Conservation (phyloP, 805 yeast genomes). For the Ogataea salicorniae region DNA sequence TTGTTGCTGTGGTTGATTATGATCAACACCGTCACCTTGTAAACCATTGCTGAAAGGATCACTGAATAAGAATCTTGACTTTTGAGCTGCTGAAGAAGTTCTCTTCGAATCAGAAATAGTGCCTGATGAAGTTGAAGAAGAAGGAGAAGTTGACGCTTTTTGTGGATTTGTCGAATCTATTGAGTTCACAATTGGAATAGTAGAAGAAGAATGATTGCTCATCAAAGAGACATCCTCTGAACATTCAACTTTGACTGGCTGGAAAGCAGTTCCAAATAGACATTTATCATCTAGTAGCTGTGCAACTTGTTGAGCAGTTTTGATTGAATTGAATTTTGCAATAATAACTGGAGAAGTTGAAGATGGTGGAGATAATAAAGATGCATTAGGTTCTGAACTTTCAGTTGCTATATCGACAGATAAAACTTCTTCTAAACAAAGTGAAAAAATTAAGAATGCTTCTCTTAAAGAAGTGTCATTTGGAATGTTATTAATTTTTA, state of each 20-base stretch:
- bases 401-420: conserved; percentile 34
- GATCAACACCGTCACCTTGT: background rate
- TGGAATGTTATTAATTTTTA: conserved; percentile 56
- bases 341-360: conserved; percentile 35
- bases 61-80: conserved; percentile 66
- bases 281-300: conserved; percentile 37
- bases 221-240: conserved; percentile 17
- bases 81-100: conserved; percentile 50
- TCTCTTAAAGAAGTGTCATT: conserved; percentile 60
- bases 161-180: conserved; percentile 8
- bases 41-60: conserved; percentile 43
- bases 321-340: conserved; percentile 42
- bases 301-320: conserved; percentile 38
- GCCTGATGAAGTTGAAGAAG: conserved; percentile 1
- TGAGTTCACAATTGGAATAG: conserved; percentile 4
- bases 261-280: conserved; percentile 47
- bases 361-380: conserved; percentile 10
- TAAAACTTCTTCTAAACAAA: conserved; percentile 55
- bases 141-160: conserved; percentile 6
- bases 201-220: conserved; percentile 1
- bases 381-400: conserved; percentile 16
- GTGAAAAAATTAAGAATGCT: conserved; percentile 59
- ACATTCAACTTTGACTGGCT: conserved; percentile 36
- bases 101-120: conserved; percentile 33
- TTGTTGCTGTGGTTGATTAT: conserved; percentile 11